These are phyloP conservation scores for Chaetomium sp. DNA, from an alignment of 2,329 filamentous ascomycete genomes.

Conservation along the genomic window DNA sequence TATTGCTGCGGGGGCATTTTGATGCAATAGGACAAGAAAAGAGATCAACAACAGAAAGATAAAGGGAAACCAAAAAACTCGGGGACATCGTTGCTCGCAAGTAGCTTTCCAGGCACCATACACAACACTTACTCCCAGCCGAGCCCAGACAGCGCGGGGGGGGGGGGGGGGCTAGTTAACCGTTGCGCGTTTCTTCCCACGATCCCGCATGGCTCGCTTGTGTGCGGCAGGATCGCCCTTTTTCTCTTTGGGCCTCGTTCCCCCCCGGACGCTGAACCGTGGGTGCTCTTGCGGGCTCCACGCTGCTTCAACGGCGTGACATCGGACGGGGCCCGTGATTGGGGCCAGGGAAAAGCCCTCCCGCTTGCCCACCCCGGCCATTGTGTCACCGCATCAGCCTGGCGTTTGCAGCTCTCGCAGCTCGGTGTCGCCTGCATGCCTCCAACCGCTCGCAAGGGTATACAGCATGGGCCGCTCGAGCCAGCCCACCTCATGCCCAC, in stretches of 20 bases:
- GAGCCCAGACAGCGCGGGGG: background rate
- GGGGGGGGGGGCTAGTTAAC: conserved; percentile 11
- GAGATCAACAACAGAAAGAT: background rate
- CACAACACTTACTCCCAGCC: too few relatives aligned
- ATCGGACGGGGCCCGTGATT: conserved; percentile 15
- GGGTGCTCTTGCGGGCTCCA: background rate
- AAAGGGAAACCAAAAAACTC: background rate
- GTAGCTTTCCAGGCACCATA: too few relatives aligned
- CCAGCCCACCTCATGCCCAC: background rate
- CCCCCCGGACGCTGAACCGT: background rate
- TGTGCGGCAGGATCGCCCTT: conserved; percentile 1
- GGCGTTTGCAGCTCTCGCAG: conserved; percentile 14
- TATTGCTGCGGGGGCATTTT: conserved; percentile 4
- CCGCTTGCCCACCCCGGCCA: conserved; percentile 5
- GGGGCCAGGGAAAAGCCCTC: background rate
- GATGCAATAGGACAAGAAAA: background rate
- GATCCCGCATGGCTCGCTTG: conserved; percentile 8
- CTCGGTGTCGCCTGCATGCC: background rate
- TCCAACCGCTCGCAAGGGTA: background rate
- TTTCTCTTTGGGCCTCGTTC: background rate
- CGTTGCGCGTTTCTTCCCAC: background rate
- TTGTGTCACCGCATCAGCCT: conserved; percentile 11
- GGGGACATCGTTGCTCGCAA: too few relatives aligned
- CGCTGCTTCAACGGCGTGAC: conserved; percentile 21
- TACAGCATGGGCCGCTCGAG: too few relatives aligned